Evolutionary conservation across 306 rosid species (phyloP), one percentile per base, ranked within the genome.

Genomic region (Amphicarpaea edgeworthii): DNA sequence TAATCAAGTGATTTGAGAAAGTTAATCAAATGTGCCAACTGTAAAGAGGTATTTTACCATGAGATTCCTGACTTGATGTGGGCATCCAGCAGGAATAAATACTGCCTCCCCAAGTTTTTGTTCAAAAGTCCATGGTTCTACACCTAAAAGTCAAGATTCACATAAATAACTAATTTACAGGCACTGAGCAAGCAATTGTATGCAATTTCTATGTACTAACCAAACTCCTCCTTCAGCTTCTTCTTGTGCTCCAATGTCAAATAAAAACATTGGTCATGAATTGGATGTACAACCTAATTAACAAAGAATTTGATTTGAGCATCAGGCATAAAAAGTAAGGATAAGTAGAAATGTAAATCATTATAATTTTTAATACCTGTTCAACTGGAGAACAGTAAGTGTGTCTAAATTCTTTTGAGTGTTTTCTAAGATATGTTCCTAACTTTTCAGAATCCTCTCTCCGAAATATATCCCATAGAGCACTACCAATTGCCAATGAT

Each of bases 71-170:
- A 92, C 97, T 92, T 92, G 97, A 68, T 92, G 97, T 0, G 97
- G 97, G 77, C 97, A 92, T 79, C 97, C 97, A 59, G 97, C 97
- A 54, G 97, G 96, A 76, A 92, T 88, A 88, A 92, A 86, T 62
- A 92, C 93, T 37, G 97, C 96, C 75, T 92, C 97, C 61, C 97
- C 97, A 57, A 88, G 85, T 64, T 70, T 81, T 73, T 92, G 97
- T 73, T 86, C 85, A 79, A 92, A 92, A 2, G 93, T 92, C 97
- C 97, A 92, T 0, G 97, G 91, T 49, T 90, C 93, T 58, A 92
- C 79, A 41, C 93, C 97, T 92, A 30, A 19, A 61, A 73, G 62
- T 24, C 55, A 58, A 69, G n/a, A 71, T 46, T 55, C 0, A 0
- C 9, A 19, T 74, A 64, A 80, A 37, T 60, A 60, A 64, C 57